phyloP scores from a whole-genome alignment of 768 basidiomycete species.

The Xerocomellus chrysenteron region DNA sequence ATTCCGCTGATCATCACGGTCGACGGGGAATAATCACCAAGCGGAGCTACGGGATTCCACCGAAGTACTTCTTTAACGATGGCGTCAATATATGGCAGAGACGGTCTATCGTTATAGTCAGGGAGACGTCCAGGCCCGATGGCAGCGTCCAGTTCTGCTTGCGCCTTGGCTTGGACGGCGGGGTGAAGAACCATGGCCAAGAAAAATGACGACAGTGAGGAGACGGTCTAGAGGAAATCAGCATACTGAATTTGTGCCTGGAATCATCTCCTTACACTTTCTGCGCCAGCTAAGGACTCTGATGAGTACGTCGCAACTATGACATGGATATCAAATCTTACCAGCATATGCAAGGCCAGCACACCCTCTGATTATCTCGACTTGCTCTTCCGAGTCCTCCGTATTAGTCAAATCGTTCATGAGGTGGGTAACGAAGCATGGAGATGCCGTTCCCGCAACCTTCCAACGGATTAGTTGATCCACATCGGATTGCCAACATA shows the following conservation, averaged over 20 bases:
- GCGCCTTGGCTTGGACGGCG: conserved; percentile 30
- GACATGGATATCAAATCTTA: conserved; percentile 17
- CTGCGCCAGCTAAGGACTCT: conserved; percentile 37
- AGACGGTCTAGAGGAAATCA: conserved; percentile 25
- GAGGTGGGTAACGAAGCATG: conserved; percentile 32
- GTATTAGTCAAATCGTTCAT: conserved; percentile 18
- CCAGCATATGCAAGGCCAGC: conserved; percentile 50
- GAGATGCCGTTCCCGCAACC: conserved; percentile 28
- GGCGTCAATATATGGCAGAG: conserved; percentile 28
- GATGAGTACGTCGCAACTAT: conserved; percentile 5
- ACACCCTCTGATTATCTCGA: conserved; percentile 40
- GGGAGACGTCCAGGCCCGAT: conserved; percentile 30
- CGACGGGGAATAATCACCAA: conserved; percentile 25
- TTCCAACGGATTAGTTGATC: conserved; percentile 5
- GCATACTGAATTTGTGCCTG: not conserved
- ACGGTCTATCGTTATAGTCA: conserved; percentile 31
- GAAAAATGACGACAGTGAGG: conserved; percentile 31
- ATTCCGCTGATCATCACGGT: conserved; percentile 11
- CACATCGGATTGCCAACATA: not conserved
- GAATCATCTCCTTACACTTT: conserved; percentile 26
- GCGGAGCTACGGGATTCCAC: conserved; percentile 35
- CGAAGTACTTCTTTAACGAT: conserved; percentile 33
- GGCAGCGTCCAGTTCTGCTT: conserved; percentile 27
- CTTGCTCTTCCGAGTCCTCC: conserved; percentile 15
- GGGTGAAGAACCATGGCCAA: conserved; percentile 32